Base-by-base conservation (phyloP, 305 asterid species). In the Fraxinus ornus region DNA sequence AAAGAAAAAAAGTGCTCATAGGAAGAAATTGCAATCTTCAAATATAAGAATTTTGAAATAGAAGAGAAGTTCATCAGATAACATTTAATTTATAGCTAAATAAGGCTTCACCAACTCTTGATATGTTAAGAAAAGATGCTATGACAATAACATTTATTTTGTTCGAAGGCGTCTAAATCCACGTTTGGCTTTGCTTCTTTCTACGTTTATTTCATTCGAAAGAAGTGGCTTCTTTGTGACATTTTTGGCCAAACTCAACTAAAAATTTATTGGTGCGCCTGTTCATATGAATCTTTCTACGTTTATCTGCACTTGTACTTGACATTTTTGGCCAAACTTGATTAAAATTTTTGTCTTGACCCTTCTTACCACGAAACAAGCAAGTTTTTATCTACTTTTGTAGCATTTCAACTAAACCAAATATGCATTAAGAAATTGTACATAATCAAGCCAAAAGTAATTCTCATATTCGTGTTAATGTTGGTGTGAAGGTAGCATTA, bases 401-500 rank as follows among this genome's bases (percentile, higher is more conserved):
- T 47, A 41, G 52, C 52, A 10, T 41, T 41, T 41, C 52, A 10
- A 41, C 52, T 2, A 41, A 41, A 41, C 52, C 52, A 41, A 41
- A 41, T 10, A 41, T 0, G 19, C 57, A 47, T 47, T 47, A 47
- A 47, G n/a, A 47, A 44, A 47, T 47, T 52, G 60, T 49, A 17
- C 57, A 47, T 3, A 75, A 10, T 3, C 5, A 47, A 36, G 41
- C 41, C 41, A 49, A 55, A 21, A 41, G 60, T 17, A 35, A 36
- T 19, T 60, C 52, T 32, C 60, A 32, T 36, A 36, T 72, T 72
- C 10, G 76, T 71, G n/a, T 28, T 5, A 26, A 12, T 5, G 13
- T 12, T 13, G 22, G 44, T 28, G 10, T 75, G 9, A 37, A 88
- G 92, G 91, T 92, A 33, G 94, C 91, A 24, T 85, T 86, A 83